These are phyloP conservation scores for Daldinia concentrica DNA, from an alignment of 495 filamentous ascomycete species.

Conservation along the genomic window DNA sequence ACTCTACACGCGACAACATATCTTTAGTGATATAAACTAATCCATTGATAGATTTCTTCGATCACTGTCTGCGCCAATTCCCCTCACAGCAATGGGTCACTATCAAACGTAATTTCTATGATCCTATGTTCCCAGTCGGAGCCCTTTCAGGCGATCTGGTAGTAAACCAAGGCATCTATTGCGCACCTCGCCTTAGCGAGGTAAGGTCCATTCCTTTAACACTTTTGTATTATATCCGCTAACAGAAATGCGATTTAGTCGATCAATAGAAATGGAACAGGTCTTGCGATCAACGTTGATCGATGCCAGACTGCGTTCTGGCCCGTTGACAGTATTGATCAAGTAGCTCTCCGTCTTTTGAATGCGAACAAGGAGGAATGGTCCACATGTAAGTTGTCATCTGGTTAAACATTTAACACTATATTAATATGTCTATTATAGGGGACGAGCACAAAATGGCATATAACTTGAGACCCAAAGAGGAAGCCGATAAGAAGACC, in stretches of 20 bases:
- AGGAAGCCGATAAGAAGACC: not conserved
- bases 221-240: conserved; percentile 5
- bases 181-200: conserved; percentile 75
- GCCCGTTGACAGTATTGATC: conserved; percentile 53
- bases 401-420: not conserved
- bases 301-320: conserved; percentile 83
- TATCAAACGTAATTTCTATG: conserved; percentile 85
- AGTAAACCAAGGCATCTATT: conserved; percentile 85
- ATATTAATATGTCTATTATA: conserved; percentile 12
- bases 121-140: conserved; percentile 38
- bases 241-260: conserved; percentile 37
- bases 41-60: conserved; percentile 71
- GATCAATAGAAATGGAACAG: conserved; percentile 56
- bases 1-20: not conserved
- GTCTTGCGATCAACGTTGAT: conserved; percentile 83
- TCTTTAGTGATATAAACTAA: conserved; percentile 29
- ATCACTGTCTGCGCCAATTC: conserved; percentile 83
- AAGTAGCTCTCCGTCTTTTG: conserved; percentile 33
- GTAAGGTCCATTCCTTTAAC: conserved; percentile 49
- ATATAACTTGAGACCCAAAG: not conserved
- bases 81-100: conserved; percentile 70
- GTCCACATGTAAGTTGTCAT: conserved; percentile 21
- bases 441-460: conserved; percentile 1
- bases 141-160: conserved; percentile 56
- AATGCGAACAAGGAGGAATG: conserved; percentile 19